Conservation (phyloP, 2,329 filamentous ascomycete species). For the Tolypocladium tundrense region DNA sequence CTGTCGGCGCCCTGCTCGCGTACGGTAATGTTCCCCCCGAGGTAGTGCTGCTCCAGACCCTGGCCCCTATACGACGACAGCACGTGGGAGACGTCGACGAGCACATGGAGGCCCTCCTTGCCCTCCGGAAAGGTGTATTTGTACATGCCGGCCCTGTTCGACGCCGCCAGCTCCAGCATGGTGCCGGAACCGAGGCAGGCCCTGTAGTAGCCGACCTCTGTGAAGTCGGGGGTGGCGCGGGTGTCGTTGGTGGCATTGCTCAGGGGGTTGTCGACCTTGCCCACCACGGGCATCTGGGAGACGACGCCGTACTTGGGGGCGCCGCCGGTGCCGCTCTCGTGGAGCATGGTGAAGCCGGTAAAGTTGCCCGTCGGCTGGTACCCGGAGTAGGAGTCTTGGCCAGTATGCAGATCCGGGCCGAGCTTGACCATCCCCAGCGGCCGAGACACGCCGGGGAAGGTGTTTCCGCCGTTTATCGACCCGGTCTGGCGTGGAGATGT, state of each 20-base stretch:
- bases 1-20: conserved; percentile 25
- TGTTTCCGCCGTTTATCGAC: conserved; percentile 34
- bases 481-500: conserved; percentile 25
- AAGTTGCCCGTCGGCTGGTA: conserved; percentile 41
- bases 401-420: conserved; percentile 37
- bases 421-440: conserved; percentile 40
- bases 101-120: conserved; percentile 30
- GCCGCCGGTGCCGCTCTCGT: conserved; percentile 58
- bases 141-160: conserved; percentile 47
- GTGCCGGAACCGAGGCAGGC: conserved; percentile 45
- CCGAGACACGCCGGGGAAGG: conserved; percentile 37
- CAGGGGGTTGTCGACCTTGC: conserved; percentile 41
- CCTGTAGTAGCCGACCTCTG: conserved; percentile 52
- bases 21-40: conserved; percentile 47
- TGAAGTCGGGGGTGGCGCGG: conserved; percentile 38
- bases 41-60: conserved; percentile 51
- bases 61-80: conserved; percentile 50
- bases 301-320: conserved; percentile 61
- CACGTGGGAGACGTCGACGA: conserved; percentile 59
- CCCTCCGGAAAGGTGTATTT: conserved; percentile 46
- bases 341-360: conserved; percentile 53
- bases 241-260: conserved; percentile 43
- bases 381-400: conserved; percentile 41
- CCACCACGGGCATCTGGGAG: conserved; percentile 45
- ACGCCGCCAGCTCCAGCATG: conserved; percentile 45